Conservation (phyloP, 306 rosid genomes). For the Corylus americana region DNA sequence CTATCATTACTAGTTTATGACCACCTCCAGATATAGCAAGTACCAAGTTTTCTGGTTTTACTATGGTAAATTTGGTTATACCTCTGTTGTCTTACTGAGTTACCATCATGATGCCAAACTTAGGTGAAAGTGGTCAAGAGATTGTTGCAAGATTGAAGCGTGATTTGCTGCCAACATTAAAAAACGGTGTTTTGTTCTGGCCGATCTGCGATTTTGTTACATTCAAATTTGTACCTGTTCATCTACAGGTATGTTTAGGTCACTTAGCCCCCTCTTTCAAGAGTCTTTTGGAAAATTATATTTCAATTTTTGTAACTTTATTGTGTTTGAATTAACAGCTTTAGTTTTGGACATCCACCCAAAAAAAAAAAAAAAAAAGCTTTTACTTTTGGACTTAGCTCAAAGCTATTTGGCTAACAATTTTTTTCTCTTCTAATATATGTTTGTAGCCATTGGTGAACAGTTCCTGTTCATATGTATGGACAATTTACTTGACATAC, state of each 20-base stretch:
- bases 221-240: constrained; percentile 61
- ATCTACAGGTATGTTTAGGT: constrained; percentile 57
- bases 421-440: not conserved
- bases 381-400: not conserved
- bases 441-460: constrained; percentile 70
- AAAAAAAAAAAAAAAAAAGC: too few species aligned
- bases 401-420: constrained; percentile 18
- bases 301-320: constrained; percentile 15
- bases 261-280: not conserved
- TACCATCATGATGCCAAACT: constrained; percentile 24
- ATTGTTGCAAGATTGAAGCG: constrained; percentile 57
- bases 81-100: constrained; percentile 18
- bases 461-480: constrained; percentile 62
- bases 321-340: constrained; percentile 12
- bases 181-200: constrained; percentile 61
- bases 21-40: not conserved
- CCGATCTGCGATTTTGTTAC: constrained; percentile 74
- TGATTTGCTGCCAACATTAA: constrained; percentile 67
- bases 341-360: not conserved
- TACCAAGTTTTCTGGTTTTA: constrained; percentile 1
- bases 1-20: constrained; percentile 1
- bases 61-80: not conserved
- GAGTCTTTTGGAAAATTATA: not conserved
- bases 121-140: constrained; percentile 62
- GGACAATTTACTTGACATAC: constrained; percentile 79